These are phyloP conservation scores for Nissolia schottii DNA, from an alignment of 306 rosid genomes.

Conservation along the genomic window DNA sequence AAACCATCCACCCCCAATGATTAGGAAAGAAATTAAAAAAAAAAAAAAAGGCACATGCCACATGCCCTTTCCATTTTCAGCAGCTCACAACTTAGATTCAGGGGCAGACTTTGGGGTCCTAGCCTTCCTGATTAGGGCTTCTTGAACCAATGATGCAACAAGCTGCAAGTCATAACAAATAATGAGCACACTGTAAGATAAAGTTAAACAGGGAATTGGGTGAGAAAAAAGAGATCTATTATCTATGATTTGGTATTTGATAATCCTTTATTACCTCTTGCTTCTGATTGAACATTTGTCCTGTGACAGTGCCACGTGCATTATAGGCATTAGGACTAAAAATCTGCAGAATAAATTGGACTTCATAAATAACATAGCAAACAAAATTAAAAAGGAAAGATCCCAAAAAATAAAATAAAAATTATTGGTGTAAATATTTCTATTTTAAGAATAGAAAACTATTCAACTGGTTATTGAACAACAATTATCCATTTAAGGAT, in stretches of 20 bases:
- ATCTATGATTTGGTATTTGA: not conserved
- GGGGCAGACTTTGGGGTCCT: constrained; percentile 17
- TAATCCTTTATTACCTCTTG: constrained; percentile 71
- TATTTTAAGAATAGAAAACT: not conserved
- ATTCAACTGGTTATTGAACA: not conserved
- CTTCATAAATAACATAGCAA: constrained; percentile 18
- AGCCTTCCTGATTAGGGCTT: constrained; percentile 62
- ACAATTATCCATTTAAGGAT: not conserved
- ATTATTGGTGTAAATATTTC: not conserved
- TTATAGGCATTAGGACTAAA: constrained; percentile 47
- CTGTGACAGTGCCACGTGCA: constrained; percentile 68
- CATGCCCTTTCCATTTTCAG: not conserved
- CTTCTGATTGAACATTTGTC: constrained; percentile 77
- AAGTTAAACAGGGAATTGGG: not conserved
- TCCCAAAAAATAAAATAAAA: not conserved
- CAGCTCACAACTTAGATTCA: constrained; percentile 56
- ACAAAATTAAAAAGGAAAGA: not conserved
- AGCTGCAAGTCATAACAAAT: constrained; percentile 33
- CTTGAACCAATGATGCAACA: constrained; percentile 71
- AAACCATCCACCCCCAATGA: not conserved
- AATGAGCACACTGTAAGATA: constrained; percentile 15
- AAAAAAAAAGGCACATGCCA: not conserved
- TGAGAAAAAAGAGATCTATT: not conserved
- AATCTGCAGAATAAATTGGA: constrained; percentile 40
- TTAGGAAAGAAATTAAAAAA: not conserved